Evolutionary conservation across 2,329 filamentous ascomycete genomes (phyloP).

Genomic region (Aureobasidium pullulans): DNA sequence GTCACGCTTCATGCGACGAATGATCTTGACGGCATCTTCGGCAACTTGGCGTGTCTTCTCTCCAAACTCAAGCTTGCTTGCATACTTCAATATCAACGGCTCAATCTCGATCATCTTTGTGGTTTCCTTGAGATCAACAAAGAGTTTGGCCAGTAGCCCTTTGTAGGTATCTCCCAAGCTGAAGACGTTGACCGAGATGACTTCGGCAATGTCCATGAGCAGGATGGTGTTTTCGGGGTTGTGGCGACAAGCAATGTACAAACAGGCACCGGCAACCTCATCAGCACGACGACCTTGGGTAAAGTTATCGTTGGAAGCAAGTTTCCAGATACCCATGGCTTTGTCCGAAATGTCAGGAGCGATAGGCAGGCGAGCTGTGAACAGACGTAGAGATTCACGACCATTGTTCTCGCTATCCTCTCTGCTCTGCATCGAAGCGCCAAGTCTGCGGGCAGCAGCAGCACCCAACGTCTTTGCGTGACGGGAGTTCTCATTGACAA

Average conservation of each 20-base stretch:
- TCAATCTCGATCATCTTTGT: constrained; percentile 39
- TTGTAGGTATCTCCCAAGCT: constrained; percentile 87
- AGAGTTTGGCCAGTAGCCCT: constrained; percentile 60
- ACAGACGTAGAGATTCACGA: constrained; percentile 34
- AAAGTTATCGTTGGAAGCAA: constrained; percentile 54
- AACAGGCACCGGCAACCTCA: constrained; percentile 79
- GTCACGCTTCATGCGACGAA: constrained; percentile 88
- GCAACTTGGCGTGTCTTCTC: constrained; percentile 75
- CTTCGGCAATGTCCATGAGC: constrained; percentile 91
- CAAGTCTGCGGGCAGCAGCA: constrained; percentile 37
- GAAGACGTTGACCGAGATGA: constrained; percentile 81
- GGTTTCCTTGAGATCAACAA: constrained; percentile 52
- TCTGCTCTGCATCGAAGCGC: constrained; percentile 45
- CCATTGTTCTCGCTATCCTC: constrained; percentile 46
- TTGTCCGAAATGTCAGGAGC: constrained; percentile 29
- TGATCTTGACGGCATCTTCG: constrained; percentile 76
- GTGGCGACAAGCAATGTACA: constrained; percentile 82
- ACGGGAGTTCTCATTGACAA: constrained; percentile 77
- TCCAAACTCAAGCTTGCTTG: constrained; percentile 84
- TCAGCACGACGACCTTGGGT: constrained; percentile 79
- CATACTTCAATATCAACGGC: constrained; percentile 85
- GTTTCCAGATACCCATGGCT: constrained; percentile 36
- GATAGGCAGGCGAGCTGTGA: constrained; percentile 34
- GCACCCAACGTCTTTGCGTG: constrained; percentile 57
- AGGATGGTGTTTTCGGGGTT: constrained; percentile 75